These are phyloP conservation scores for Candida arabinofermentans DNA, from an alignment of 805 yeast genomes.

Conservation along the genomic window DNA sequence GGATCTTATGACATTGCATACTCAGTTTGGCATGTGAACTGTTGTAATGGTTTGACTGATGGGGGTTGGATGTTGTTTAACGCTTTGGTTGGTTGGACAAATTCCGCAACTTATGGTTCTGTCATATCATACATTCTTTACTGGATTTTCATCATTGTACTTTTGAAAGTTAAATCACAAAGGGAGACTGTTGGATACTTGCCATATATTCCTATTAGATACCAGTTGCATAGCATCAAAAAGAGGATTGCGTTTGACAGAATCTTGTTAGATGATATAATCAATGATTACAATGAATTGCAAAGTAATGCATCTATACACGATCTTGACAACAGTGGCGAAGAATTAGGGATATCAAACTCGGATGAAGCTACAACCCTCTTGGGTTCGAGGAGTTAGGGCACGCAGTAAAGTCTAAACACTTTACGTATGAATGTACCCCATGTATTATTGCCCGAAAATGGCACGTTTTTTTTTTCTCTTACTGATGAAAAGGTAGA, in stretches of 20 bases:
- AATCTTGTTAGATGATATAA: slow-evolving; percentile 22
- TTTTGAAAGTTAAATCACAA: slow-evolving; percentile 37
- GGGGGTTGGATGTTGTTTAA: slow-evolving; percentile 90
- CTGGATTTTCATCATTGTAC: slow-evolving; percentile 54
- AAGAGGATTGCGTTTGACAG: slow-evolving; percentile 32
- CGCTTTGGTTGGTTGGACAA: slow-evolving; percentile 91
- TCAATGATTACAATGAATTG: slow-evolving; percentile 21
- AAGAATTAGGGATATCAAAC: background rate
- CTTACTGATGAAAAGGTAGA: no score
- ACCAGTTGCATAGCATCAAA: slow-evolving; percentile 54
- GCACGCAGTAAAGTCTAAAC: background rate
- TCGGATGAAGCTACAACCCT: slow-evolving; percentile 8
- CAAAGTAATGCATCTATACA: slow-evolving; percentile 16
- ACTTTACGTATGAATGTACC: no score
- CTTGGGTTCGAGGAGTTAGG: slow-evolving; percentile 1
- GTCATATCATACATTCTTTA: slow-evolving; percentile 66
- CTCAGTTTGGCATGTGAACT: slow-evolving; percentile 91
- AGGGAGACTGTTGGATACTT: slow-evolving; percentile 58
- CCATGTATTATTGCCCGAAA: no score
- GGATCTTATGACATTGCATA: slow-evolving; percentile 80
- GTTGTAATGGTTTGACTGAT: slow-evolving; percentile 90
- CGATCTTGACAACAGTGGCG: background rate
- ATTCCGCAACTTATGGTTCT: slow-evolving; percentile 88
- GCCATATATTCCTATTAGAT: slow-evolving; percentile 56
- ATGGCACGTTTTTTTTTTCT: no score